These are phyloP conservation scores for Xylariaceae sp. DNA, from an alignment of 2,329 filamentous ascomycete species.

Conservation along the genomic window DNA sequence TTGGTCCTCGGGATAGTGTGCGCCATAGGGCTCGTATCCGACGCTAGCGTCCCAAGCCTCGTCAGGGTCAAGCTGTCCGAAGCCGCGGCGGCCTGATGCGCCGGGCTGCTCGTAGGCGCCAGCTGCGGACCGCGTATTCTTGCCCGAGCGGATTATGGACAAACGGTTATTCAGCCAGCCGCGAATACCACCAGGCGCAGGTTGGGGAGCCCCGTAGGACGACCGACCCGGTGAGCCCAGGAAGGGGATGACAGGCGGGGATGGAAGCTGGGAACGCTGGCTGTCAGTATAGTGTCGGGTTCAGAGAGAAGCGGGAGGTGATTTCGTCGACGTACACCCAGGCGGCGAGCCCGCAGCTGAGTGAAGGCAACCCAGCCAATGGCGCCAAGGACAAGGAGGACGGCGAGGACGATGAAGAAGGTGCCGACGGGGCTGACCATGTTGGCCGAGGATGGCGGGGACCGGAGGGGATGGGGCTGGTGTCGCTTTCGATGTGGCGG, in stretches of 20 bases:
- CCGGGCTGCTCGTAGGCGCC: slow-evolving; percentile 67
- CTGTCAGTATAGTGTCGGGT: too few relatives aligned
- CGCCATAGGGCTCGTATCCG: slow-evolving; percentile 57
- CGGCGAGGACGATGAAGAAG: slow-evolving; percentile 70
- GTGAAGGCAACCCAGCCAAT: slow-evolving; percentile 69
- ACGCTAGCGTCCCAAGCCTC: slow-evolving; percentile 84
- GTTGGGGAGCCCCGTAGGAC: slow-evolving; percentile 49
- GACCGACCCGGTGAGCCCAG: slow-evolving; percentile 41
- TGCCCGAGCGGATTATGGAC: slow-evolving; percentile 45
- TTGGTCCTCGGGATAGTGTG: slow-evolving; percentile 57
- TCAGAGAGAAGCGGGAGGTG: background rate
- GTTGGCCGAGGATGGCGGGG: slow-evolving; percentile 14
- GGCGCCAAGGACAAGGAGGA: slow-evolving; percentile 56
- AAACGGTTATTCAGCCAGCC: slow-evolving; percentile 72
- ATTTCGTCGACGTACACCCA: slow-evolving; percentile 56
- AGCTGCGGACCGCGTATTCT: slow-evolving; percentile 62
- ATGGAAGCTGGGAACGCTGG: slow-evolving; percentile 54
- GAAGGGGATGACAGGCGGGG: slow-evolving; percentile 73
- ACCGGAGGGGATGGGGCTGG: background rate
- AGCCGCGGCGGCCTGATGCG: slow-evolving; percentile 50
- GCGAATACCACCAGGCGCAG: slow-evolving; percentile 60
- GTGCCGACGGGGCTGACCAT: slow-evolving; percentile 59
- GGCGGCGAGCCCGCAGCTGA: slow-evolving; percentile 67
- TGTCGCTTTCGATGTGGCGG: background rate
- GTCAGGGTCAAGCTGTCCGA: slow-evolving; percentile 73